Evolutionary conservation across 345 rosid species (phyloP).

Genomic region (Carallia pectinifolia): DNA sequence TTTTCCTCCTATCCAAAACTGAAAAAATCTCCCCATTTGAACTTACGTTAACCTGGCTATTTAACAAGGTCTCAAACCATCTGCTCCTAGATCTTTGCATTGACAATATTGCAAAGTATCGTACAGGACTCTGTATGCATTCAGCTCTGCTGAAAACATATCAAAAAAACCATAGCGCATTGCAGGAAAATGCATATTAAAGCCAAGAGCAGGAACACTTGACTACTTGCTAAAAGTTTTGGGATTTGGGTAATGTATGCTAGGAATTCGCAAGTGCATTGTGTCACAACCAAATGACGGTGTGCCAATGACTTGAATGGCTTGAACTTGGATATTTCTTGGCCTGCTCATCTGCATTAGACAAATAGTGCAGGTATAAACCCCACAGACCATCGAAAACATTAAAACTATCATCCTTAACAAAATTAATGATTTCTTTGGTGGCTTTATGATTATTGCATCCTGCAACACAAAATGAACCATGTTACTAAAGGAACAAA

Average conservation of each 20-base stretch:
- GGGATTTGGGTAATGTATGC: slow-evolving; percentile 75
- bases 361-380: slow-evolving; percentile 61
- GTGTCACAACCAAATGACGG: slow-evolving; percentile 25
- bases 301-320: slow-evolving; percentile 42
- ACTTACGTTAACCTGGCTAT: slow-evolving; percentile 85
- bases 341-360: slow-evolving; percentile 56
- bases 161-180: neutral
- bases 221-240: slow-evolving; percentile 73
- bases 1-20: slow-evolving; percentile 54
- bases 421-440: slow-evolving; percentile 71
- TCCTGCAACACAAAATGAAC: slow-evolving; percentile 45
- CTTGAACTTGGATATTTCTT: slow-evolving; percentile 34
- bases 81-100: slow-evolving; percentile 99
- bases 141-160: slow-evolving; percentile 65
- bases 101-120: slow-evolving; percentile 78
- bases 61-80: slow-evolving; percentile 95
- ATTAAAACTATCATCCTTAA: slow-evolving; percentile 66
- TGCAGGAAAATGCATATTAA: neutral
- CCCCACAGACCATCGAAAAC: slow-evolving; percentile 69
- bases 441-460: slow-evolving; percentile 53
- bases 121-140: slow-evolving; percentile 72
- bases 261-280: slow-evolving; percentile 30
- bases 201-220: slow-evolving; percentile 5
- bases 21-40: slow-evolving; percentile 96
- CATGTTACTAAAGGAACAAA: slow-evolving; percentile 8